Percentiles rank a stretch among this genome's conserved stretches.
Conservation (phyloP, 192 early-diverging fungal genomes). For the Entomortierella parvispora region DNA sequence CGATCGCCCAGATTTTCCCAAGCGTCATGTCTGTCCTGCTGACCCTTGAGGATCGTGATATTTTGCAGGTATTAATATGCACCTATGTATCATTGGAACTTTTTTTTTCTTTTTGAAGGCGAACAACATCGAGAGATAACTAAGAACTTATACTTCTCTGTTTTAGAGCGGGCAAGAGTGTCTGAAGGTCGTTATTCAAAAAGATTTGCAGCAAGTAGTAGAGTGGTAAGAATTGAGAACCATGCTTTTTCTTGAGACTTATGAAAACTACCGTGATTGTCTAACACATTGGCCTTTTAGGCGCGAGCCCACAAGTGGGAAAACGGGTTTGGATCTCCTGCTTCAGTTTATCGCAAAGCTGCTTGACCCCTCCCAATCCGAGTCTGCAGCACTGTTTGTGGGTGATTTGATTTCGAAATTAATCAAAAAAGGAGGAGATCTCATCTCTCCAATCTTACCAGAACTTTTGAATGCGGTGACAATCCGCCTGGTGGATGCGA, state of each 20-base stretch:
- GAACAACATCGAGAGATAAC: background rate
- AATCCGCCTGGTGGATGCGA: constrained; percentile 72
- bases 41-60: constrained; percentile 70
- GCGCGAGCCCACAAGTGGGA: constrained; percentile 50
- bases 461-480: constrained; percentile 83
- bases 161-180: constrained; percentile 81
- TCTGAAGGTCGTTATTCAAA: constrained; percentile 78
- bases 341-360: constrained; percentile 83
- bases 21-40: constrained; percentile 77
- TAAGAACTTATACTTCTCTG: background rate
- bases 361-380: constrained; percentile 73
- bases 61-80: constrained; percentile 74
- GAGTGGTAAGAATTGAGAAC: constrained; percentile 66
- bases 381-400: constrained; percentile 87
- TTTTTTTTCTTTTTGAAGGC: background rate
- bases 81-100: too few species aligned
- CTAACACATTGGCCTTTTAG: too few species aligned
- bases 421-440: constrained; percentile 76
- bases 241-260: background rate
- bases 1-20: constrained; percentile 81
- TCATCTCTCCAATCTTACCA: constrained; percentile 70
- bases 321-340: constrained; percentile 80
- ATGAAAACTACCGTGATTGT: too few species aligned
- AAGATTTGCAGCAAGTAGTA: constrained; percentile 76
- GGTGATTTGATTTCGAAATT: constrained; percentile 86